Evolutionary conservation across 805 yeast species (phyloP), one percentile per base, ranked within the genome.

Genomic region (Candida morakotiae): DNA sequence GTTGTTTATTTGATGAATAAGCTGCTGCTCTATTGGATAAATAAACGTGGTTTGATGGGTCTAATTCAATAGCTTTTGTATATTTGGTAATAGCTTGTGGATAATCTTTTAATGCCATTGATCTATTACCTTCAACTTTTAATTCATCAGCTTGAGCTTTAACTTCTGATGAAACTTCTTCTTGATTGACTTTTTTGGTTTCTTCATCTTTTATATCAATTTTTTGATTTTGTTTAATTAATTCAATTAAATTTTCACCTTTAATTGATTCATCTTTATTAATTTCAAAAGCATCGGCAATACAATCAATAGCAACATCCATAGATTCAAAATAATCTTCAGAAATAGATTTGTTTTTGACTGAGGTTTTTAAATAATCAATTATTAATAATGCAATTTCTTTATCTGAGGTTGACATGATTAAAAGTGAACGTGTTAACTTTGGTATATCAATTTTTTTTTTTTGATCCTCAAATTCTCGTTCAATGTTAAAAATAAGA

Each of bases 1-100:
- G 89, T 43, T 87, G 69, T 45, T 78, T 74, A 21, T 75, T 53
- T 5, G 96, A 86, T 9, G 95, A 84, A 62, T 85, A 80, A 2
- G 98, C 98, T 29, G 98, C 98, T 10, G 98, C 98, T 56, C 98
- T 80, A 67, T 93, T 93, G 24, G 98, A 88, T 44, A 75, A 77
- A 62, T 82, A 93, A 15, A 93, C 86, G 13, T 89, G 88, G 58
- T 87, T 88, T 13, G 71, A 60, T 38, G 88, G 79, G 46, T 79
- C 71, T 43, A 81, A 62, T 17, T 64, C 77, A 48, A 93, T 77
- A 9, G 98, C 98, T 38, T 77, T 79, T 6, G 95, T 75, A 63
- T 93, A 93, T 47, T 81, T 78, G 17, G 71, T 75, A 37, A 87
- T 72, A 4, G 98, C 98, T 26, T 60, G 68, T 11, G 67, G 69